Conservation (phyloP, 768 basidiomycete species). For the Suillus discolor region DNA sequence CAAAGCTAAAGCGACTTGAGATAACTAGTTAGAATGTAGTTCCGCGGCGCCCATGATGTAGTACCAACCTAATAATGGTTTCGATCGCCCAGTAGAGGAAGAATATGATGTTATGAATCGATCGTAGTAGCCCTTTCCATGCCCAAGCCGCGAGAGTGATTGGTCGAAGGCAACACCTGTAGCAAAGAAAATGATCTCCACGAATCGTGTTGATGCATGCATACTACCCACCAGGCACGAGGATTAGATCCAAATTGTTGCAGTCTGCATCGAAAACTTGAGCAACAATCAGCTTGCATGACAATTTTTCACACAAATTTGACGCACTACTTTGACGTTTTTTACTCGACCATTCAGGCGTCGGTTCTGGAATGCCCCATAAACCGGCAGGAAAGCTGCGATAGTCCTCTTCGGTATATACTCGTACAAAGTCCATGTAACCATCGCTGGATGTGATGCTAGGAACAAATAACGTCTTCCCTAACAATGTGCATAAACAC, state of each 20-base stretch:
- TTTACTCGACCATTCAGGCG: conserved; percentile 40
- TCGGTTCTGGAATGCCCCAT: conserved; percentile 81
- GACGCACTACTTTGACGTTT: conserved; percentile 56
- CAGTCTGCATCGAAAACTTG: conserved; percentile 35
- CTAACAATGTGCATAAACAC: conserved; percentile 34
- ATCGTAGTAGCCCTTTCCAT: conserved; percentile 87
- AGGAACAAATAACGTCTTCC: conserved; percentile 71
- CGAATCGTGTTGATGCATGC: conserved; percentile 3
- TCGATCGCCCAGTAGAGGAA: conserved; percentile 38
- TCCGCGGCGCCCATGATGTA: conserved; percentile 15
- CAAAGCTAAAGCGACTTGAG: conserved; percentile 63
- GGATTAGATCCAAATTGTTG: conserved; percentile 59
- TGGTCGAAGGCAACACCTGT: conserved; percentile 77
- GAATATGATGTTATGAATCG: conserved; percentile 64
- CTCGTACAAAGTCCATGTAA: conserved; percentile 66
- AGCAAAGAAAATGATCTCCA: conserved; percentile 1
- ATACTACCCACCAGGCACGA: conserved; percentile 61
- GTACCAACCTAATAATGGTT: conserved; percentile 60
- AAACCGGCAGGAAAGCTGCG: conserved; percentile 55
- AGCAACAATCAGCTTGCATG: conserved; percentile 12
- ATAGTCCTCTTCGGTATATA: conserved; percentile 63
- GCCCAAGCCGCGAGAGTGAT: conserved; percentile 69
- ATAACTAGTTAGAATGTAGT: conserved; percentile 19
- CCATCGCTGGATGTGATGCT: conserved; percentile 50
- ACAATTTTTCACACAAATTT: conserved; percentile 5